These are phyloP conservation scores for Hypoxylon lenormandii DNA, from an alignment of 495 filamentous ascomycete species.

Conservation along the genomic window DNA sequence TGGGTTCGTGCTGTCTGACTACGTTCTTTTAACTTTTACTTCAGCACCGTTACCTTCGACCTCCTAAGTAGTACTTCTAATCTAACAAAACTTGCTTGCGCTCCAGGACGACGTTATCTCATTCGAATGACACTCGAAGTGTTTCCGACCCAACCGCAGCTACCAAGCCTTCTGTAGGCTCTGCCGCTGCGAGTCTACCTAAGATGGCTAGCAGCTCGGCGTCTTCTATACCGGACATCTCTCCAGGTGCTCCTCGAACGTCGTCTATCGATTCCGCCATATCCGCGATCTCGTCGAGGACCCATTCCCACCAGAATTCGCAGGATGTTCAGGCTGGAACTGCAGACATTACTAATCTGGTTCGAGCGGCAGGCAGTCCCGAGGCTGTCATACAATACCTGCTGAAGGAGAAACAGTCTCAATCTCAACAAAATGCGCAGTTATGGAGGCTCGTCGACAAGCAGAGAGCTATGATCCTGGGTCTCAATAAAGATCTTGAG, in stretches of 20 bases:
- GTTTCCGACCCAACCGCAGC: slow-evolving; percentile 53
- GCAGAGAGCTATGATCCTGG: slow-evolving; percentile 90
- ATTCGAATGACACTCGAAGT: slow-evolving; percentile 60
- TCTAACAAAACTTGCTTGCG: slow-evolving; percentile 44
- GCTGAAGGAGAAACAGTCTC: slow-evolving; percentile 88
- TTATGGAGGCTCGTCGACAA: slow-evolving; percentile 97
- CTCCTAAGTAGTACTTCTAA: slow-evolving; percentile 9
- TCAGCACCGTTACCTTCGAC: not conserved
- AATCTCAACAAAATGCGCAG: slow-evolving; percentile 88
- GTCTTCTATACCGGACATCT: slow-evolving; percentile 37
- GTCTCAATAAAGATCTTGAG: slow-evolving; percentile 94
- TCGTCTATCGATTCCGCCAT: slow-evolving; percentile 96
- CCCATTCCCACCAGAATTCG: slow-evolving; percentile 71
- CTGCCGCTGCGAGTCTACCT: slow-evolving; percentile 37
- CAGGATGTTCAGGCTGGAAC: slow-evolving; percentile 66
- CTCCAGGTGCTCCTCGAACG: slow-evolving; percentile 70
- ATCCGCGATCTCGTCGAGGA: slow-evolving; percentile 80
- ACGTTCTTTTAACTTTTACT: not conserved
- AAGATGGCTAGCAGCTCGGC: slow-evolving; percentile 46
- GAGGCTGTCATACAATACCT: slow-evolving; percentile 90
- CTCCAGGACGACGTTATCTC: slow-evolving; percentile 51
- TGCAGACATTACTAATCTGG: slow-evolving; percentile 77
- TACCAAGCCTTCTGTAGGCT: slow-evolving; percentile 55
- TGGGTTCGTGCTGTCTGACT: slow-evolving; percentile 28
- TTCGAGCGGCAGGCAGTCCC: slow-evolving; percentile 85